Conservation (phyloP, 768 basidiomycete genomes). For the Clathrus columnatus region DNA sequence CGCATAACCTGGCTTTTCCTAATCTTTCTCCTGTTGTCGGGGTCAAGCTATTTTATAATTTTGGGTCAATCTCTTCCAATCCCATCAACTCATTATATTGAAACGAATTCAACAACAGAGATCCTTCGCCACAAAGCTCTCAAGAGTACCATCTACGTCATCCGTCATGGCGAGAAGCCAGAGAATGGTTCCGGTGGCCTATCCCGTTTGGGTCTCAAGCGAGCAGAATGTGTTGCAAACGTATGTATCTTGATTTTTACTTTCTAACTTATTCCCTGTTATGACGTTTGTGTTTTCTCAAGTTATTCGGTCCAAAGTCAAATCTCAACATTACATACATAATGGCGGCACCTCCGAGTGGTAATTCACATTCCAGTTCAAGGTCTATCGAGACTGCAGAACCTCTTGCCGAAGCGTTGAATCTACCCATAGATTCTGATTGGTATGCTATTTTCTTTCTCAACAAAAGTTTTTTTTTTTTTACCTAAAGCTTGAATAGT, state of each 20-base stretch:
- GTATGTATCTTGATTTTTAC: background rate
- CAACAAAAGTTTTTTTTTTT: background rate
- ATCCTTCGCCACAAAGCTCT: too few relatives aligned
- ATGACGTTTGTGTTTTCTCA: background rate
- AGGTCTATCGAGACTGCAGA: background rate
- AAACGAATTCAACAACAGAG: too few relatives aligned
- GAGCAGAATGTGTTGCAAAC: background rate
- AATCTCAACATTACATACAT: background rate
- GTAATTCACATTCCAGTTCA: background rate
- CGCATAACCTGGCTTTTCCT: too few relatives aligned
- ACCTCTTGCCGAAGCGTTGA: background rate
- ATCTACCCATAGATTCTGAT: background rate
- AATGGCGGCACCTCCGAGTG: background rate
- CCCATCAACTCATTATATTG: too few relatives aligned
- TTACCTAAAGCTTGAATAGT: background rate
- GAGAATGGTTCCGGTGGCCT: background rate
- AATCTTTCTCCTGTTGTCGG: too few relatives aligned
- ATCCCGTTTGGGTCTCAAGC: background rate
- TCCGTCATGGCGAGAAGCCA: background rate
- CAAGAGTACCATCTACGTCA: background rate
- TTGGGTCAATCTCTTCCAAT: too few relatives aligned
- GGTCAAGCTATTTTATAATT: too few relatives aligned
- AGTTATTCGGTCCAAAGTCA: background rate
- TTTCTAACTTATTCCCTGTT: background rate
- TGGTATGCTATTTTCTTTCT: background rate